These are phyloP conservation scores for Phaseolus lunatus DNA, from an alignment of 306 rosid genomes.

Conservation along the genomic window DNA sequence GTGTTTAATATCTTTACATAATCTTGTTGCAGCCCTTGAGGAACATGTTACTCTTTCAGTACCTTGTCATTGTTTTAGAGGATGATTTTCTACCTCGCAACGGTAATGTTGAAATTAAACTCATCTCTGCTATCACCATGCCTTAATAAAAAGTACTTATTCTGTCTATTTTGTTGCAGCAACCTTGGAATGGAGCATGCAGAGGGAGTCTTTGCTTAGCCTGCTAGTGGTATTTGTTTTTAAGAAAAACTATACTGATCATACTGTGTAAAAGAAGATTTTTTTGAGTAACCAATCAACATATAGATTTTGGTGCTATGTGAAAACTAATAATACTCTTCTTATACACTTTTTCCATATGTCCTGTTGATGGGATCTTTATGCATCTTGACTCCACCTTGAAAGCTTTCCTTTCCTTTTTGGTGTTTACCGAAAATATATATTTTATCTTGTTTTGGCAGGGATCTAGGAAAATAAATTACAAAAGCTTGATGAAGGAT, in stretches of 20 bases:
- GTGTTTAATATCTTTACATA: conserved; percentile 24
- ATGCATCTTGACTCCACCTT: conserved; percentile 35
- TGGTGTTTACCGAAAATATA: conserved; percentile 36
- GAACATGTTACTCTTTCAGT: conserved; percentile 77
- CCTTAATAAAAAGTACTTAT: conserved; percentile 30
- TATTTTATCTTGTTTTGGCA: conserved; percentile 52
- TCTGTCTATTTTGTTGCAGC: conserved; percentile 62
- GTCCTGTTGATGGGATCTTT: conserved; percentile 39
- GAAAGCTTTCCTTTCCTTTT: conserved; percentile 12
- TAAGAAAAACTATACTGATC: conserved; percentile 25
- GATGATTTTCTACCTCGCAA: conserved; percentile 77
- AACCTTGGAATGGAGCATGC: conserved; percentile 65
- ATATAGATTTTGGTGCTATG: conserved; percentile 33
- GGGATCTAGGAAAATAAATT: conserved; percentile 82
- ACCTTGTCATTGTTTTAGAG: conserved; percentile 75
- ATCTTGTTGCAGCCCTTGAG: conserved; percentile 64
- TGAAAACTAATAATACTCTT: conserved; percentile 10
- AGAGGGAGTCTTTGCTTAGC: conserved; percentile 85
- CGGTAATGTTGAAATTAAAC: conserved; percentile 57
- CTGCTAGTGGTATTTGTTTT: conserved; percentile 68
- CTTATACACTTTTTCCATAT: background rate
- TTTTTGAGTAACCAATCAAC: conserved; percentile 37
- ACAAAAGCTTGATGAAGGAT: conserved; percentile 71
- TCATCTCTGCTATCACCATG: conserved; percentile 31
- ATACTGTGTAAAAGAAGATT: conserved; percentile 25